Conservation (phyloP, 345 rosid genomes). For the Reutealis trisperma region DNA sequence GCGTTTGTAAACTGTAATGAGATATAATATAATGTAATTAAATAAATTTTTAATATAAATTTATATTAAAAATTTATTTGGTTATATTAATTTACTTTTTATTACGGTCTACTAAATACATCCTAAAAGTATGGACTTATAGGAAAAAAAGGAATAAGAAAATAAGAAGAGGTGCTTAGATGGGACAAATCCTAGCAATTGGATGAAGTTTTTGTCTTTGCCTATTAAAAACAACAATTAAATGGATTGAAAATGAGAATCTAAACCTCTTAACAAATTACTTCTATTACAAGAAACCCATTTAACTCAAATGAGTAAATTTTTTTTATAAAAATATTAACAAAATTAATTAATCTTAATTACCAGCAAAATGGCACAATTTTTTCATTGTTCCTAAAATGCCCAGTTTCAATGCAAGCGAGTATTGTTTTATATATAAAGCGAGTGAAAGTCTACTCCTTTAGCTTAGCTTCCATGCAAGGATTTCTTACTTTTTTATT, state of each 20-base stretch:
- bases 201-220: neutral
- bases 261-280: neutral
- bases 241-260: neutral
- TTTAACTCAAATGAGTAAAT: neutral
- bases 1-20: too few relatives aligned
- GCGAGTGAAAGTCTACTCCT: neutral
- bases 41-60: too few relatives aligned
- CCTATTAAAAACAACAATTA: too few relatives aligned
- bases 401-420: neutral
- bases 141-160: too few relatives aligned
- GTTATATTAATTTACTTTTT: too few relatives aligned
- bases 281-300: constrained; percentile 7
- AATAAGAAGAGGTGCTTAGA: neutral
- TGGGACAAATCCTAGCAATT: neutral
- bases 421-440: neutral
- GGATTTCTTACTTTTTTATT: neutral
- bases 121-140: too few relatives aligned
- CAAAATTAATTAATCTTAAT: neutral
- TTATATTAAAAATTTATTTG: too few relatives aligned
- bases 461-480: constrained; percentile 16
- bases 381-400: neutral
- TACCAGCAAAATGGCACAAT: neutral
- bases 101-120: too few relatives aligned
- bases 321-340: neutral
- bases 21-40: too few relatives aligned